Evolutionary conservation across 768 basidiomycete species (phyloP).

Genomic region (Russula griseocarnosa): DNA sequence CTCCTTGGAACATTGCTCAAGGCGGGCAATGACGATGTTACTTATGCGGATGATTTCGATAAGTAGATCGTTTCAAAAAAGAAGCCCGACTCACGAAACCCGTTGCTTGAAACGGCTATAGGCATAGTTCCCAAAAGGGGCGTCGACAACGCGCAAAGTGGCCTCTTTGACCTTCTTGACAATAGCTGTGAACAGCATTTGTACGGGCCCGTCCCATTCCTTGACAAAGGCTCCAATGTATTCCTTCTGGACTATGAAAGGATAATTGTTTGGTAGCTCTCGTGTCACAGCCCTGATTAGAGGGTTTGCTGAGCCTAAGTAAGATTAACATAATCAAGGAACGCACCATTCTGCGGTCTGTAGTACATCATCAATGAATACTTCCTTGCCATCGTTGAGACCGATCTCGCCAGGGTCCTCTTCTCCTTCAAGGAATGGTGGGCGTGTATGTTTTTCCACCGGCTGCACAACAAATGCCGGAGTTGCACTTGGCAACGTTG

Average conservation of each 20-base stretch:
- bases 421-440: constrained; percentile 30
- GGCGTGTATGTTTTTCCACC: neutral
- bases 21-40: neutral
- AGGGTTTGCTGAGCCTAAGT: neutral
- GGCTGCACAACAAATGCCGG: too few relatives aligned
- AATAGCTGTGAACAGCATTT: constrained; percentile 42
- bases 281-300: constrained; percentile 57
- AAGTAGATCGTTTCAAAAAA: neutral
- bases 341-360: constrained; percentile 46
- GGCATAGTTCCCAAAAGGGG: constrained; percentile 51
- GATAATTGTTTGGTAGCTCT: constrained; percentile 64
- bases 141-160: constrained; percentile 41
- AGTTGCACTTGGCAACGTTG: too few relatives aligned
- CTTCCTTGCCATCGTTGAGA: constrained; percentile 26
- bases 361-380: constrained; percentile 55
- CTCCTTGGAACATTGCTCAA: constrained; percentile 5
- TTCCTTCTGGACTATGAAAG: constrained; percentile 53
- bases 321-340: neutral
- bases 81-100: constrained; percentile 39
- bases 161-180: constrained; percentile 39
- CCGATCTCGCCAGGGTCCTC: constrained; percentile 14
- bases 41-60: neutral
- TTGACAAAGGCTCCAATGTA: constrained; percentile 46
- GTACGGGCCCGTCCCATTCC: constrained; percentile 49
- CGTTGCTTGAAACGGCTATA: constrained; percentile 51